Evolutionary conservation across 2,329 filamentous ascomycete genomes (phyloP), one percentile per base, ranked within the genome.

Genomic region (Pseudogymnoascus sp.): DNA sequence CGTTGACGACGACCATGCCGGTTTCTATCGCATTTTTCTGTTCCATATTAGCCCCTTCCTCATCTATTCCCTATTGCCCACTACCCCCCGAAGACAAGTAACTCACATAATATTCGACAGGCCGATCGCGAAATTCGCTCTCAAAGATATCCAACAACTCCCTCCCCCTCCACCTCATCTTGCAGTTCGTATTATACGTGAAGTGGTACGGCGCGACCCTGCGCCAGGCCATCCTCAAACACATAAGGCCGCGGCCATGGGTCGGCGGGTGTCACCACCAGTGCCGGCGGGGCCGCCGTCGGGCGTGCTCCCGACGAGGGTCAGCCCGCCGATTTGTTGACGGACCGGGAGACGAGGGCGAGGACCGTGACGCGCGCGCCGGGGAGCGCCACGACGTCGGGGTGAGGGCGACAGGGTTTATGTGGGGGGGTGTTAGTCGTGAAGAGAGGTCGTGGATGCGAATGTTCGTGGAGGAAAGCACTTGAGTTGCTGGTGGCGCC

Each of bases 131-230:
- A 73, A 99, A 99, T 75, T 99, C 95, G 72, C 88, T 87, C 49
- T 87, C 83, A 75, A 97, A 99, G 58, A 99, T 90, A 58, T 97
- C 91, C 60, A 96, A 80, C 55, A 99, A 79, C 64, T 84, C 82
- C 38, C 91, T 83, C 33, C 88, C 90, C 62, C 93, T 84, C 95
- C 95, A 99, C 75, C 95, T 83, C 77, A 96, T 84, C 77, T 97
- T 99, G 80, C 90, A 95, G 77, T 86, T 91, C 0, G 93, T 97
- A 73, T 96, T 96, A 80, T 97, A 97, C 2, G 93, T 97, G 75
- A 83, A 97, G 73, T 95, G 86, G 73, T 99, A 97, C 3, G 93
- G 93, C 45, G 82, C 82, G 33, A 97, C 88, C 66, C 91, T 87
- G 60, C 93, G 88, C 65, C 65, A 99, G 78, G 7, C 90, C 92